Evolutionary conservation across 768 basidiomycete species (phyloP), one percentile per base, ranked within the genome.

Genomic region (Cyathus striatus): DNA sequence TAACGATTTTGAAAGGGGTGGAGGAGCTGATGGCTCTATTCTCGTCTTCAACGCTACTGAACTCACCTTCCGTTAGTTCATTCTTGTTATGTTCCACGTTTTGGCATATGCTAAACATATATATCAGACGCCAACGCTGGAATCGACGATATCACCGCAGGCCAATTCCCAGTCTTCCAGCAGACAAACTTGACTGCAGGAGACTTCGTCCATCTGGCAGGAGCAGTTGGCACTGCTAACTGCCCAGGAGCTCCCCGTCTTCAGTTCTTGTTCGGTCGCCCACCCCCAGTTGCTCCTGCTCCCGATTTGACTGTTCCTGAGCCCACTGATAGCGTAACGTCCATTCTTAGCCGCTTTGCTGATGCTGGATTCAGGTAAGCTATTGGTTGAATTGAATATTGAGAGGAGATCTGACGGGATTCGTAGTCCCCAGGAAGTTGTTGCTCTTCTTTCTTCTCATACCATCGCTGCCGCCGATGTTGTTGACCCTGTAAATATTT

Each of bases 191-290:
- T 53, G 17, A 50, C 38, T 23, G 47, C 50, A n/a, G 55, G 56
- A 20, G 56, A 57, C 37, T 57, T 57, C 23, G 49, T 57, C 5
- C 56, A 57, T 22, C 51, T 57, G 3, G 56, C 53, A 1, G 56
- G 51, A 6, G 55, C 55, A 16, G 58, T 64, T 42, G 58, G 57
- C 7, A 48, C 48, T 23, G 43, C 55, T 21, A 68, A 66, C 54
- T 68, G 66, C 44, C 60, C 64, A 2, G 66, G 66, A 25, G 59
- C 63, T 9, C 64, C 64, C 1, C 52, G 51, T 10, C 50, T 69
- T 9, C 35, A 58, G 23, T 63, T 60, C 49, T 47, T 59, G 43
- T 47, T 58, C 22, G 61, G 66, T 30, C 56, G 60, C 23, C 53
- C 58, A 3, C 45, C 53, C 34, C 52, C 53, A 4, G 38, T 44